Base-by-base conservation (phyloP, 2,329 filamentous ascomycete genomes). In the Diaporthe destruens region DNA sequence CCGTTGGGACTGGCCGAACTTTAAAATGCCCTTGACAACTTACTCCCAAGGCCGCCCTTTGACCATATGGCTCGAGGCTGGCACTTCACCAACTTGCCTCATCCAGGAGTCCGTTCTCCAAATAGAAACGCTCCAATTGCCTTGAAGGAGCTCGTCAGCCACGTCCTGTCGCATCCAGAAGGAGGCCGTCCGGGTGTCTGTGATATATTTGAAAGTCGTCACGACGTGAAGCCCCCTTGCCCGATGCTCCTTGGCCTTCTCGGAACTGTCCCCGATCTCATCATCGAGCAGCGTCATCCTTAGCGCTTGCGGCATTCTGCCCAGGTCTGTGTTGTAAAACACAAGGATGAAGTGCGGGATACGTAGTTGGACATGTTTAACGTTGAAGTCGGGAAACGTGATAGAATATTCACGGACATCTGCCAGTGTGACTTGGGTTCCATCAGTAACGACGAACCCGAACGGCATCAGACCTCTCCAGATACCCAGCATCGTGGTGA, bases 141-240 rank as follows among this genome's bases (percentile, higher is more conserved):
- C 69, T 25, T n/a, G 55, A 32, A 8, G 25, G 61, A 77, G 44
- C 9, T n/a, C 44, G 44, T 72, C 55, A 25, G 72, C 61, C 3
- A 74, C 20, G 34, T 75, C 75, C 34, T 25, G 68, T 20, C 72
- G 47, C 51, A 73, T 69, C 74, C 74, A 76, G 55, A 75, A 75
- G 14, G 67, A 71, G 3, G 69, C 73, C 12, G 59, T 73, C 11
- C 59, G 44, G 18, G 55, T 74, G 14, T 71, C 56, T 2, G 63
- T 63, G n/a, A 69, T 69, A 42, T 69, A 76, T 29, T n/a, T 68
- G 39, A 76, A 65, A 11, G 74, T 71, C 3, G 61, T 61, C 14
- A 75, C 47, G 14, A 75, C 47, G 14, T 74, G 73, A 6, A 76
- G 34, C 14, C 57, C 49, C 9, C 53, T 42, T 39, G 56, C 16